Conservation (phyloP, 805 yeast species). For the Teunomyces tritomae region DNA sequence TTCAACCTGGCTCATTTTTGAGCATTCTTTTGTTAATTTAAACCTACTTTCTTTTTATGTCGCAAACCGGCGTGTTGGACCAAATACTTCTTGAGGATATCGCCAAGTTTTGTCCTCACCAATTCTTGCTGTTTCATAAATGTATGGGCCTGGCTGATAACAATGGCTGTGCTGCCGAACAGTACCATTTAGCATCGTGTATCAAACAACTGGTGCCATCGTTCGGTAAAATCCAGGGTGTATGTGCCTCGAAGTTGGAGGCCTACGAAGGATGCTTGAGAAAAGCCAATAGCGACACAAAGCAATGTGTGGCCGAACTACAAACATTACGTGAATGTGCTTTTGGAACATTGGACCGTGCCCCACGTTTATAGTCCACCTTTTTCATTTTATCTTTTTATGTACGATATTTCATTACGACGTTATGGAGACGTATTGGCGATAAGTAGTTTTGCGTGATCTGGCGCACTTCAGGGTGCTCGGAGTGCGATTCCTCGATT, state of each 20-base stretch:
- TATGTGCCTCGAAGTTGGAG: constrained; percentile 56
- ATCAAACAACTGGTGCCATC: constrained; percentile 66
- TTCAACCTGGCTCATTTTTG: too few relatives aligned
- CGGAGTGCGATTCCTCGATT: constrained; percentile 54
- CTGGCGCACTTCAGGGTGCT: constrained; percentile 25
- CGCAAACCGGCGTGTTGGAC: constrained; percentile 40
- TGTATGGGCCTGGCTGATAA: constrained; percentile 62
- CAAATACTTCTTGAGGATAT: constrained; percentile 76
- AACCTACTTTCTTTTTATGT: background rate
- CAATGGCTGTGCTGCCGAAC: constrained; percentile 51
- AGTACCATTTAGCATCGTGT: constrained; percentile 57
- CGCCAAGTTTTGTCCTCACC: constrained; percentile 71
- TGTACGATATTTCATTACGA: constrained; percentile 28
- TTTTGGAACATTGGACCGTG: constrained; percentile 31
- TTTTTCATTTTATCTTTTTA: background rate
- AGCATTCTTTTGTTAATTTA: too few relatives aligned
- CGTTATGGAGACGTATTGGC: constrained; percentile 27
- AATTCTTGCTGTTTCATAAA: constrained; percentile 69
- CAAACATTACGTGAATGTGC: constrained; percentile 66
- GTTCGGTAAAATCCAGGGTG: constrained; percentile 62
- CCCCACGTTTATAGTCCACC: background rate
- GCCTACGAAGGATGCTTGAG: constrained; percentile 66
- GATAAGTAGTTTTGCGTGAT: constrained; percentile 29
- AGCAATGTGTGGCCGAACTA: constrained; percentile 53
- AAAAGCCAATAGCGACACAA: constrained; percentile 41